Evolutionary conservation across 1,284 basidiomycete species (phyloP).

Genomic region (Porodaedalea pini): DNA sequence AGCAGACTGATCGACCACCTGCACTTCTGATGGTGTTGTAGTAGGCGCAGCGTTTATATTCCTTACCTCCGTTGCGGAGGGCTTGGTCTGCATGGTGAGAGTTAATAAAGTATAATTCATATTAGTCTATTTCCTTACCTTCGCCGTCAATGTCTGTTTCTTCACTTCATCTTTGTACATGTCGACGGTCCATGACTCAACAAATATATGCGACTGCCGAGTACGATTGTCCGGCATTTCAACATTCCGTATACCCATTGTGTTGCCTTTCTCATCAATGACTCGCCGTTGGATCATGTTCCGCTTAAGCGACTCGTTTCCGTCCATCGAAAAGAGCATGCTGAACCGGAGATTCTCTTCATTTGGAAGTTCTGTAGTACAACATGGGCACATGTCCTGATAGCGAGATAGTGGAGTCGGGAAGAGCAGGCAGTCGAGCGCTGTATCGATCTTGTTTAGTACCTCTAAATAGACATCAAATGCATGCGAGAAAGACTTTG

Average conservation of each 20-base stretch:
- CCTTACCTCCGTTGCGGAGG: too few relatives aligned
- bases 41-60: not conserved
- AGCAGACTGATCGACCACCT: too few relatives aligned
- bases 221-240: constrained; percentile 19
- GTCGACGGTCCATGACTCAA: constrained; percentile 25
- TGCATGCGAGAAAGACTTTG: constrained; percentile 16
- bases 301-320: constrained; percentile 34
- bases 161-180: constrained; percentile 25
- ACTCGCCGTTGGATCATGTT: too few relatives aligned
- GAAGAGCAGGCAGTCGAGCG: not conserved
- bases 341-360: constrained; percentile 22
- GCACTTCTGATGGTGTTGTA: too few relatives aligned
- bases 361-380: constrained; percentile 27
- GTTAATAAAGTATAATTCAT: too few relatives aligned
- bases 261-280: too few relatives aligned
- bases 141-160: too few relatives aligned
- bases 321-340: too few relatives aligned
- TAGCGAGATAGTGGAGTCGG: constrained; percentile 13
- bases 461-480: constrained; percentile 25
- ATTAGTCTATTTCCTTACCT: too few relatives aligned
- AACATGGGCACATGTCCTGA: constrained; percentile 29
- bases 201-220: constrained; percentile 17
- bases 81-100: too few relatives aligned
- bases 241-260: not conserved
- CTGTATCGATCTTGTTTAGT: not conserved